Base-by-base conservation (phyloP, 495 filamentous ascomycete species). In the Aspergillus hancockii region DNA sequence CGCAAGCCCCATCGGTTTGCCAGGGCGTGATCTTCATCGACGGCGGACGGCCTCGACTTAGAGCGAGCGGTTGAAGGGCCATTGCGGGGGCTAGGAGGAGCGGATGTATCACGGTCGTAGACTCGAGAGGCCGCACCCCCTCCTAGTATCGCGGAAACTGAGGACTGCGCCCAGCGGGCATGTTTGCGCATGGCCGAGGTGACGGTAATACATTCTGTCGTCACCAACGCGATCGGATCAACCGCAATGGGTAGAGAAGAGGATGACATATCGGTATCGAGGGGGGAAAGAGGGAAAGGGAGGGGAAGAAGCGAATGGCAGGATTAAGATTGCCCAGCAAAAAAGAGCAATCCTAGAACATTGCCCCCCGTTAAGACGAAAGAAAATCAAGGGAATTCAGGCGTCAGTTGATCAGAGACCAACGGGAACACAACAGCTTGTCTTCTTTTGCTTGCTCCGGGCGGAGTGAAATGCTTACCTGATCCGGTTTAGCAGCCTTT, bases 181-280 rank as follows among this genome's bases (percentile, higher is more conserved):
- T 97, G 89, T 78, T 99, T 99, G 65, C 95, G 91, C 88, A 99
- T 96, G 28, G 92, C 92, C 64, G 92, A 96, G 25, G 94, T 97
- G 73, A 99, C 92, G 38, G 92, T 89, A 71, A 99, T 98, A 72
- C 95, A 99, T 88, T 99, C 94, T 76, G 95, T 96, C 28, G 93
- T 95, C 65, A 99, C 92, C 59, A 99, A 76, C 45, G 95, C 92
- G 55, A 97, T 91, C 3, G 94, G 93, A 60, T 98, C 91, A 49
- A 98, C 89, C 40, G 94, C 93, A 47, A 98, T 92, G 12, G 91
- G 74, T 30, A 83, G 71, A 40, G 75, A 54, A 5, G 61, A 52
- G 49, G 61, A 60, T n/a, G 65, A 58, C 59, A 62, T 62, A 52
- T 49, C 50, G 55, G 41, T 38, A 3, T 38, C 13, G 25, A 49